phyloP scores from a whole-genome alignment of 176 grass and related monocot genomes.

The Urochloa ruziziensis region DNA sequence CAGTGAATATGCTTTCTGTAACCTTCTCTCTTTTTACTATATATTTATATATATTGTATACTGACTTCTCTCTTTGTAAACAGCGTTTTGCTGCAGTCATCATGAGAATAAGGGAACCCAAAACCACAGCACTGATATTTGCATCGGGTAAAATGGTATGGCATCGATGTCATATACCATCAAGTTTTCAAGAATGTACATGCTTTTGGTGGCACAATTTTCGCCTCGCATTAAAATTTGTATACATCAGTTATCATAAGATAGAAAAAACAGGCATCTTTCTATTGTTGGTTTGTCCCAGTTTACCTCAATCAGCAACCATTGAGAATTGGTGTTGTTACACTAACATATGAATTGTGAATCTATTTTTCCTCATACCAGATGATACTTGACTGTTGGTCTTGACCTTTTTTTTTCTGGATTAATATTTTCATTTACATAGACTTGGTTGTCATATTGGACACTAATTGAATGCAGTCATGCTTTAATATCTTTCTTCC shows the following conservation, averaged over 20 bases:
- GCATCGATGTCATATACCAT: background rate
- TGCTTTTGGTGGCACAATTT: background rate
- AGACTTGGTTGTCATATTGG: background rate
- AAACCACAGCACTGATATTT: conserved; percentile 98
- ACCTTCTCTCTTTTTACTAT: background rate
- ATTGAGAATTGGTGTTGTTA: background rate
- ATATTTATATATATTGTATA: conserved; percentile 4
- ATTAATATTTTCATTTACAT: background rate
- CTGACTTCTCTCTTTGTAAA: conserved; percentile 27
- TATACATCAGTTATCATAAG: background rate
- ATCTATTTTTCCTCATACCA: background rate
- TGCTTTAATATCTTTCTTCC: background rate
- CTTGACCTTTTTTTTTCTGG: background rate
- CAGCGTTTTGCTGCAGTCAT: conserved; percentile 99
- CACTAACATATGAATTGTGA: background rate
- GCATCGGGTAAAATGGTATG: conserved; percentile 98
- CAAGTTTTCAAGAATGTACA: background rate
- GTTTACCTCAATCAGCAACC: background rate
- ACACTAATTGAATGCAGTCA: background rate
- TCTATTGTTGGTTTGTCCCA: background rate
- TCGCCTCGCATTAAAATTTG: background rate
- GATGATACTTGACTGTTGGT: background rate
- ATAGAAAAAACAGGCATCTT: background rate
- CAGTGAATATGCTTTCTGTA: background rate
- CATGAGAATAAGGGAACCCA: conserved; percentile 99